These are phyloP conservation scores for Eutrema yunnanense DNA, from an alignment of 345 rosid genomes.

Conservation along the genomic window DNA sequence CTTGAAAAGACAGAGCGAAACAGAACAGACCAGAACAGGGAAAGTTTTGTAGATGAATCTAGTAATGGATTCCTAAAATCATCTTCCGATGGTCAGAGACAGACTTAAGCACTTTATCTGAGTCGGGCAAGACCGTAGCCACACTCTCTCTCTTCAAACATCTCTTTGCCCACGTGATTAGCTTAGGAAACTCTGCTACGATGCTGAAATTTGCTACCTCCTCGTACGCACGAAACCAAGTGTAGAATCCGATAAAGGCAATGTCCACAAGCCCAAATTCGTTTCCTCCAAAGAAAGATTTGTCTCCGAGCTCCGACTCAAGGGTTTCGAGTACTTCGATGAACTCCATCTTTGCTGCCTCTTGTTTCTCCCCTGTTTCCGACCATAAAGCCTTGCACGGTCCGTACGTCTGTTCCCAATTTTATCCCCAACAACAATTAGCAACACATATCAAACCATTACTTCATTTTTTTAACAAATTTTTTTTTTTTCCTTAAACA, in stretches of 20 bases:
- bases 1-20: too few species aligned
- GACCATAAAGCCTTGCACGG: too few species aligned
- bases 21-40: too few species aligned
- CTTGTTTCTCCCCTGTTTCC: background rate
- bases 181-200: background rate
- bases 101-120: background rate
- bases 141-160: background rate
- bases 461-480: too few species aligned
- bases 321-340: background rate
- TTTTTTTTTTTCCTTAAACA: too few species aligned
- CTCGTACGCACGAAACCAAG: background rate
- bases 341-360: background rate
- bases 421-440: too few species aligned
- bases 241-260: background rate
- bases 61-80: too few species aligned
- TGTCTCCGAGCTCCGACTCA: background rate
- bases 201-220: background rate
- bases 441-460: too few species aligned
- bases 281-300: background rate
- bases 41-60: too few species aligned
- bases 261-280: background rate
- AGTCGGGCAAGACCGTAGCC: background rate
- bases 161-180: background rate
- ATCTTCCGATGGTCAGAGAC: background rate
- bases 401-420: too few species aligned